Evolutionary conservation across 139 green algal species (phyloP).

Genomic region (Nannochloris sp.): DNA sequence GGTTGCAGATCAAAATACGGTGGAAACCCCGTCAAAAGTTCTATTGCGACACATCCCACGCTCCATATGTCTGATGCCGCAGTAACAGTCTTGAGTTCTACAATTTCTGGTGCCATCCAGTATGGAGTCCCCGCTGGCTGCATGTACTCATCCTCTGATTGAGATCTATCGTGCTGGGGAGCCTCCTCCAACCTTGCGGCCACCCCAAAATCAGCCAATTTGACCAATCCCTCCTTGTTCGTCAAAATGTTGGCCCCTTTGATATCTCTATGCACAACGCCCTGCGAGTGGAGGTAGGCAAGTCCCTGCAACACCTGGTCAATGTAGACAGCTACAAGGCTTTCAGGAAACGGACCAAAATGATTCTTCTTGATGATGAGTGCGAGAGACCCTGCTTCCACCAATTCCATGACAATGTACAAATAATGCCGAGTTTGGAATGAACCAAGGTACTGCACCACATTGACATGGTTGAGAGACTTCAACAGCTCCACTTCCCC

Average conservation of each 20-base stretch:
- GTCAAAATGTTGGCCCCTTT: conserved; percentile 94
- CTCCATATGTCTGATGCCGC: conserved; percentile 89
- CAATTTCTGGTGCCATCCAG: conserved; percentile 95
- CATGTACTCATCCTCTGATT: background rate
- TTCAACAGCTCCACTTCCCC: conserved; percentile 85
- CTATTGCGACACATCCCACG: conserved; percentile 88
- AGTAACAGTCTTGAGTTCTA: conserved; percentile 86
- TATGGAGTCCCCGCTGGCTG: conserved; percentile 81
- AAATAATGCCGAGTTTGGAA: conserved; percentile 84
- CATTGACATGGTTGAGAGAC: conserved; percentile 90
- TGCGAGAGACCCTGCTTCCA: conserved; percentile 85
- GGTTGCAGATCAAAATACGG: conserved; percentile 94
- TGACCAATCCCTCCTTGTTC: conserved; percentile 87
- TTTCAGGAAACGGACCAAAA: conserved; percentile 85
- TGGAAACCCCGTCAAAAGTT: conserved; percentile 87
- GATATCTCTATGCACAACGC: conserved; percentile 92
- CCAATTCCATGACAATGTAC: conserved; percentile 96
- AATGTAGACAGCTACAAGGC: conserved; percentile 82
- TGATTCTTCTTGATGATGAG: conserved; percentile 79
- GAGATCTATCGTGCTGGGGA: background rate
- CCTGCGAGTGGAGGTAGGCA: conserved; percentile 86
- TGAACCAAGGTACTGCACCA: conserved; percentile 93
- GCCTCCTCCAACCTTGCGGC: conserved; percentile 63
- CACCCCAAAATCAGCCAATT: conserved; percentile 96
- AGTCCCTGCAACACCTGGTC: conserved; percentile 69